Conservation (phyloP, 2,329 filamentous ascomycete genomes). For the Myriosclerotinia scirpicola region DNA sequence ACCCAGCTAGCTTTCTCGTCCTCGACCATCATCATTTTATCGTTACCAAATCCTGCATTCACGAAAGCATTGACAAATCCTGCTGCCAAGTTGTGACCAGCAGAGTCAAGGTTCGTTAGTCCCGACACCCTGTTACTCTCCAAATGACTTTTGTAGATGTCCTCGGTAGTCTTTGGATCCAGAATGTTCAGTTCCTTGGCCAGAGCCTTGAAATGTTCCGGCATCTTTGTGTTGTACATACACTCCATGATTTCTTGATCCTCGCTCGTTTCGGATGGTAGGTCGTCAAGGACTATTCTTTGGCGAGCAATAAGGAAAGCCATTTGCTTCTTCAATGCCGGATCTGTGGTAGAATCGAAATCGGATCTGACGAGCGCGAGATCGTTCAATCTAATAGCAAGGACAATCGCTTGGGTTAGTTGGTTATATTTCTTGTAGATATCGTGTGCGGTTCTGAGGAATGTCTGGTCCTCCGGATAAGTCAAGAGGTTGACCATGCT, state of each 20-base stretch:
- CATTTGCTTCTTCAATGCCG: conserved; percentile 85
- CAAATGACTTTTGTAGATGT: conserved; percentile 98
- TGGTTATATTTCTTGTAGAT: conserved; percentile 95
- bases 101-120: conserved; percentile 92
- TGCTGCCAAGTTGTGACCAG: conserved; percentile 90
- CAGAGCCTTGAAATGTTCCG: conserved; percentile 89
- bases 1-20: conserved; percentile 92
- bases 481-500: conserved; percentile 98
- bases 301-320: conserved; percentile 91
- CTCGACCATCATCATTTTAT: conserved; percentile 96
- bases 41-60: conserved; percentile 91
- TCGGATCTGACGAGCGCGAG: conserved; percentile 76
- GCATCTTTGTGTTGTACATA: conserved; percentile 81
- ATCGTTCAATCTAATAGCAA: conserved; percentile 93
- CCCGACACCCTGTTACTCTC: conserved; percentile 92
- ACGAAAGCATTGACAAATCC: conserved; percentile 97
- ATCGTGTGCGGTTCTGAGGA: conserved; percentile 86
- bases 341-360: conserved; percentile 77
- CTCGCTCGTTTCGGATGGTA: conserved; percentile 62
- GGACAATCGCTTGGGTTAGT: conserved; percentile 86
- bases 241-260: conserved; percentile 77
- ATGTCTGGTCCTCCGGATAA: conserved; percentile 95
- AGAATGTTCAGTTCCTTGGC: conserved; percentile 96
- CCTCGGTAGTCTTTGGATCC: conserved; percentile 94
- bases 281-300: conserved; percentile 78